Evolutionary conservation across 805 yeast species (phyloP).

Genomic region (Candida morakotiae): DNA sequence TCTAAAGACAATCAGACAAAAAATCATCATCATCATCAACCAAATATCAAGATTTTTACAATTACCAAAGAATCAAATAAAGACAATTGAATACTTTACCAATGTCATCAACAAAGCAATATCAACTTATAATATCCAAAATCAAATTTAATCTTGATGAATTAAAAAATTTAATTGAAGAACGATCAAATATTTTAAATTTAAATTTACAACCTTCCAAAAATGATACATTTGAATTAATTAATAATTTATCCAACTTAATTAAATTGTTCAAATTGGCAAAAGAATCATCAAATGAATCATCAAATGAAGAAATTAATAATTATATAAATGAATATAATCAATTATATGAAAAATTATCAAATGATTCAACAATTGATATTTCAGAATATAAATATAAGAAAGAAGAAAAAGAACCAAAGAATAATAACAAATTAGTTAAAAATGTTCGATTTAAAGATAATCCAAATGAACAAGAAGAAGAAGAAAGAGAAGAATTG

Average conservation of each 20-base stretch:
- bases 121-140: constrained; percentile 7
- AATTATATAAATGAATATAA: constrained; percentile 14
- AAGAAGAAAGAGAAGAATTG: constrained; percentile 32
- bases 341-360: constrained; percentile 13
- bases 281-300: constrained; percentile 15
- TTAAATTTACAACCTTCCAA: constrained; percentile 34
- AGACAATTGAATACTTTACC: no score
- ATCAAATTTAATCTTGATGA: constrained; percentile 10
- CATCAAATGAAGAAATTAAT: constrained; percentile 8
- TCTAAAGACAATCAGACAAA: no score
- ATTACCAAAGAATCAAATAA: no score
- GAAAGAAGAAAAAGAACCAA: neutral
- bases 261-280: constrained; percentile 24
- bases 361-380: constrained; percentile 25
- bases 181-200: constrained; percentile 24
- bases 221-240: constrained; percentile 35
- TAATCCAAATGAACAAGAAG: constrained; percentile 18
- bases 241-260: constrained; percentile 23
- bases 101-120: no score
- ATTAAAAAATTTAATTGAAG: constrained; percentile 28
- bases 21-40: no score
- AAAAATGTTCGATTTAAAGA: constrained; percentile 37
- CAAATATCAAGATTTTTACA: no score
- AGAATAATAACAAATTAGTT: neutral
- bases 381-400: constrained; percentile 26